Evolutionary conservation across 345 rosid species (phyloP).

Genomic region (Anastatica hierochuntica): DNA sequence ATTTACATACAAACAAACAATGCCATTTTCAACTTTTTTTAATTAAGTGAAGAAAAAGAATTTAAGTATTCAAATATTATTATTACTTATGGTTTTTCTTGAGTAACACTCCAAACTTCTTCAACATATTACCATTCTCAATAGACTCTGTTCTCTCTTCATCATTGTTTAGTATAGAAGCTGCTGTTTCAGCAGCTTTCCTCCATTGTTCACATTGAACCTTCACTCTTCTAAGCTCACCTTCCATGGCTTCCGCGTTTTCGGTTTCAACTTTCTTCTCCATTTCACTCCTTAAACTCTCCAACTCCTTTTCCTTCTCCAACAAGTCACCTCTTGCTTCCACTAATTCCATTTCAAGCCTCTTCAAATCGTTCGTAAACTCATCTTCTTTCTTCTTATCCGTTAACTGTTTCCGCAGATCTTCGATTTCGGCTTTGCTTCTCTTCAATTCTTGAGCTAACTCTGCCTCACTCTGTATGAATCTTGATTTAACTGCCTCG

Average conservation of each 20-base stretch:
- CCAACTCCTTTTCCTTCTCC: constrained; percentile 48
- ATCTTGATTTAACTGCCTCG: constrained; percentile 43
- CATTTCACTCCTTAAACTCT: constrained; percentile 41
- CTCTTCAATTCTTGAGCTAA: constrained; percentile 44
- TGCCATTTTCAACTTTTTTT: not conserved
- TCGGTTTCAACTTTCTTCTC: constrained; percentile 38
- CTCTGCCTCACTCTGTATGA: constrained; percentile 40
- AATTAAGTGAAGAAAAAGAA: too few species aligned
- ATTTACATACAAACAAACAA: constrained; percentile 8
- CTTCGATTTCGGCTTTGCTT: constrained; percentile 38
- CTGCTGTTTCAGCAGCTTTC: constrained; percentile 95
- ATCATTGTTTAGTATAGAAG: constrained; percentile 66
- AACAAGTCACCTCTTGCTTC: too few species aligned
- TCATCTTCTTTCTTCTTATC: constrained; percentile 20
- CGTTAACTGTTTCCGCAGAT: constrained; percentile 24
- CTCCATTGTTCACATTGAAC: constrained; percentile 95
- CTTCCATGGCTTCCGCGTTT: constrained; percentile 41
- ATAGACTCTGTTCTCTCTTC: constrained; percentile 44
- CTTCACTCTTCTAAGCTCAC: constrained; percentile 70
- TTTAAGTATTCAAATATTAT: not conserved
- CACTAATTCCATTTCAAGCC: constrained; percentile 39
- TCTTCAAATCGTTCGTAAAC: constrained; percentile 33
- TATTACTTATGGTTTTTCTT: constrained; percentile 69
- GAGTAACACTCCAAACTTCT: constrained; percentile 85
- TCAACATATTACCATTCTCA: constrained; percentile 65